Base-by-base conservation (phyloP, 768 basidiomycete species). In the Myochromella boudieri region DNA sequence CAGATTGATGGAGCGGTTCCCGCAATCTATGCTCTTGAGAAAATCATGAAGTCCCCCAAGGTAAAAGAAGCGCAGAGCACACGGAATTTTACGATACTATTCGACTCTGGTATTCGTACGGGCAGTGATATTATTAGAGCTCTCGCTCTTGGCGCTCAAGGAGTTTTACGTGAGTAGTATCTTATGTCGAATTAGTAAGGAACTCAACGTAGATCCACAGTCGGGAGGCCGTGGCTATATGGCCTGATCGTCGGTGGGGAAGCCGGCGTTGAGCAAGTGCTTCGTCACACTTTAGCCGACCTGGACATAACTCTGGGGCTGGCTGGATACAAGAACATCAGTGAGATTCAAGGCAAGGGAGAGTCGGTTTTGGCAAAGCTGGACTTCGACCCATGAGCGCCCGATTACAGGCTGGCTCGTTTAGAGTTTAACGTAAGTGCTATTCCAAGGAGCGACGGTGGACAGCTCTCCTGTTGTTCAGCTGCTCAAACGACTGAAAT, bases 51-150 rank as follows among this genome's bases (percentile, higher is more conserved):
- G 39, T 90, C 87, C 0, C 63, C 74, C 17, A 78, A 76, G 45
- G 68, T 89, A 48, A 69, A 67, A 40, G 69, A 65, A 3, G 84
- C 85, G 0, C 85, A 88, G 58, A 60, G 60, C 4, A 63, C 73
- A 10, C 85, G 86, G 1, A 77, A 77, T 46, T 63, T 91, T 28
- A 82, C 84, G 1, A 66, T 93, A 27, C 68, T 94, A 3, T 90
- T 87, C 56, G 84, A 86, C 59, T 91, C 83, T 42, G 91, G 92
- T 6, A 84, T 94, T 48, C 80, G 92, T 34, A 87, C 84, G 0
- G 92, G 89, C 8, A 79, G 81, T 34, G 93, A 95, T 52, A 79
- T 93, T 36, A 74, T 91, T 64, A 89, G 89, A 63, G 92, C 93
- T 0, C 66, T 94, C 22, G 91, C 91, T 1, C 72, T 95, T 0